Evolutionary conservation across 2,329 filamentous ascomycete genomes (phyloP), one percentile per base, ranked within the genome.

Genomic region (Fonsecaea erecta): DNA sequence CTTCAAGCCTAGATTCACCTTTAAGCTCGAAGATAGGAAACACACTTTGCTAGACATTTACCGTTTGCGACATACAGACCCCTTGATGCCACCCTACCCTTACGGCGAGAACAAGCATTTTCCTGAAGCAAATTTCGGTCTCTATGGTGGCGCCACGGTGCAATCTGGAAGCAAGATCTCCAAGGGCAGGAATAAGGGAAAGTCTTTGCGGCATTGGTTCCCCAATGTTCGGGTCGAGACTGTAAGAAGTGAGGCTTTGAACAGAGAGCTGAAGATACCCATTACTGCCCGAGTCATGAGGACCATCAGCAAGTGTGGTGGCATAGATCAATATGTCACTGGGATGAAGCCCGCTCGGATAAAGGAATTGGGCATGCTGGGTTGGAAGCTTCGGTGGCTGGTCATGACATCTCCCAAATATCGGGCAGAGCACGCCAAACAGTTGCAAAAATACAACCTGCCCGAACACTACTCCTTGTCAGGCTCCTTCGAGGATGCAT

Each of bases 321-420:
- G 95, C 7, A 83, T 99, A 69, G 95, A 99, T 77, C 88, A 93
- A 74, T 99, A 99, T 80, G 82, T 99, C 52, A 83, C 97, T 48
- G 93, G 92, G 71, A 85, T 88, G 76, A 95, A 92, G 79, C 82
- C 89, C 16, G 85, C 83, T 46, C 86, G 95, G 69, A 84, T 98
- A 74, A 91, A 89, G 81, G 92, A 97, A 78, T 82, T 99, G 63
- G 95, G 95, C 4, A 88, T 94, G 59, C 90, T 90, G 70, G 95
- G 95, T 6, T 99, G 95, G 95, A 87, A 89, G 72, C 80, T 99
- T 74, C 84, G 95, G 70, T 97, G 93, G 91, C 86, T 91, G 68
- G 82, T 99, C 67, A 92, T 97, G 89, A 91, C 94, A 80, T 93
- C 88, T 3, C 80, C 83, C 1, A 79, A 80, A 21, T 85, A 96